phyloP scores from a whole-genome alignment of 371 early-diverging fungal genomes.

The Mucor irregularis region DNA sequence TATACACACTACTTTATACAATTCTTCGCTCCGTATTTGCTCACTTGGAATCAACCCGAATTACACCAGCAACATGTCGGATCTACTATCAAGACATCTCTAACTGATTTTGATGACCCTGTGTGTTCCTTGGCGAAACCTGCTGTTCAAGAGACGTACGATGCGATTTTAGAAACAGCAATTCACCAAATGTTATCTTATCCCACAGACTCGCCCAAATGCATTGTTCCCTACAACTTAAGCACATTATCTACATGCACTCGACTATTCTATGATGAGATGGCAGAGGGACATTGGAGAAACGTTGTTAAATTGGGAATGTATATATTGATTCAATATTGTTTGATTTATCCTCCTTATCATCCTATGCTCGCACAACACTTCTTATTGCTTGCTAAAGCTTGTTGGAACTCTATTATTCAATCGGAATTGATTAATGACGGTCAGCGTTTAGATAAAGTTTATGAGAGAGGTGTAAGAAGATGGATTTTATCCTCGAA shows the following conservation, averaged over 20 bases:
- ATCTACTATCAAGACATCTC: neutral
- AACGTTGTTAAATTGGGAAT: constrained; percentile 58
- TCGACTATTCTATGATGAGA: constrained; percentile 38
- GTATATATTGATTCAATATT: constrained; percentile 67
- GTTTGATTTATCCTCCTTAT: constrained; percentile 67
- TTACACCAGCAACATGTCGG: constrained; percentile 15
- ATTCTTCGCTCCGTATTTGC: constrained; percentile 35
- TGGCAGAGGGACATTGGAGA: constrained; percentile 46
- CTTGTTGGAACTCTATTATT: constrained; percentile 62
- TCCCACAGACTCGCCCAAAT: constrained; percentile 4
- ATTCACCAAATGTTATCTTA: constrained; percentile 22
- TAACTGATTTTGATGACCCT: constrained; percentile 40
- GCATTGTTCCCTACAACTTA: constrained; percentile 33
- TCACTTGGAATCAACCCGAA: constrained; percentile 27
- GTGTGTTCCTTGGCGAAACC: constrained; percentile 28
- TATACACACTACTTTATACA: constrained; percentile 36
- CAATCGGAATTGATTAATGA: constrained; percentile 29
- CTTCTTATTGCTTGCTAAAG: constrained; percentile 62
- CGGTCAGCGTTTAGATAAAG: constrained; percentile 26
- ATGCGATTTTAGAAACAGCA: constrained; percentile 24
- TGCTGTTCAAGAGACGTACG: constrained; percentile 24
- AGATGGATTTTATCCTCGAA: constrained; percentile 47
- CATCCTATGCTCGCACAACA: constrained; percentile 76
- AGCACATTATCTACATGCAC: constrained; percentile 32
- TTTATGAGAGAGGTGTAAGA: constrained; percentile 40